Evolutionary conservation across 1,284 basidiomycete species (phyloP).

Genomic region (Tylopilus sp.): DNA sequence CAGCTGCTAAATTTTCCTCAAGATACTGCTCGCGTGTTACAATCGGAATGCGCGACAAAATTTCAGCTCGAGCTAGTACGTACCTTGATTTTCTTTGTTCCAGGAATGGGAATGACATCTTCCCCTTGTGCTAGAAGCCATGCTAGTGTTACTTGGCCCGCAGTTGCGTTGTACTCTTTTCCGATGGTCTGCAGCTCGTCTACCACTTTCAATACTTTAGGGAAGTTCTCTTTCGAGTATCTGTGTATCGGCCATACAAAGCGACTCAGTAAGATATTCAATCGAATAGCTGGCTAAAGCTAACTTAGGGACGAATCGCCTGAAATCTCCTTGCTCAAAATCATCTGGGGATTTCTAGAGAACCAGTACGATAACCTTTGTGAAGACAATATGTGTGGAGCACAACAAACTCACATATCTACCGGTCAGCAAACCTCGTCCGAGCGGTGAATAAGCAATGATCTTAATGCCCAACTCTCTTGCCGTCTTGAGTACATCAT

Average conservation of each 20-base stretch:
- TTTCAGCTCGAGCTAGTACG: not conserved
- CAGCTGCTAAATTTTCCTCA: constrained; percentile 51
- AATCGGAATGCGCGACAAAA: not conserved
- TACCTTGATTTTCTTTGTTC: constrained; percentile 44
- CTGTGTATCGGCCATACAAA: constrained; percentile 13
- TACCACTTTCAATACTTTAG: constrained; percentile 53
- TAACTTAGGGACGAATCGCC: constrained; percentile 34
- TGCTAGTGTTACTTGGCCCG: constrained; percentile 58
- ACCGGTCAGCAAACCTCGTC: constrained; percentile 57
- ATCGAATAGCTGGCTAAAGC: not conserved
- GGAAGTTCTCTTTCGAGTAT: constrained; percentile 51
- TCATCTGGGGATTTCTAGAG: constrained; percentile 50
- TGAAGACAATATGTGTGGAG: not conserved
- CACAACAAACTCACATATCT: constrained; percentile 40
- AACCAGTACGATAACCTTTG: not conserved
- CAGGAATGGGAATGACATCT: constrained; percentile 49
- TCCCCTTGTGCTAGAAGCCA: constrained; percentile 56
- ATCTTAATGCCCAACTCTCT: constrained; percentile 45
- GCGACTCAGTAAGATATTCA: not conserved
- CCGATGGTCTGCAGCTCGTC: constrained; percentile 48
- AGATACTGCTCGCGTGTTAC: constrained; percentile 43
- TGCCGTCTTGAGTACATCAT: constrained; percentile 38
- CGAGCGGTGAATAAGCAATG: constrained; percentile 57
- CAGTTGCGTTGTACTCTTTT: constrained; percentile 44
- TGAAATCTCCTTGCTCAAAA: constrained; percentile 53